Base-by-base conservation (phyloP, 2,329 filamentous ascomycete genomes). In the Aaosphaeria pasadenensis region DNA sequence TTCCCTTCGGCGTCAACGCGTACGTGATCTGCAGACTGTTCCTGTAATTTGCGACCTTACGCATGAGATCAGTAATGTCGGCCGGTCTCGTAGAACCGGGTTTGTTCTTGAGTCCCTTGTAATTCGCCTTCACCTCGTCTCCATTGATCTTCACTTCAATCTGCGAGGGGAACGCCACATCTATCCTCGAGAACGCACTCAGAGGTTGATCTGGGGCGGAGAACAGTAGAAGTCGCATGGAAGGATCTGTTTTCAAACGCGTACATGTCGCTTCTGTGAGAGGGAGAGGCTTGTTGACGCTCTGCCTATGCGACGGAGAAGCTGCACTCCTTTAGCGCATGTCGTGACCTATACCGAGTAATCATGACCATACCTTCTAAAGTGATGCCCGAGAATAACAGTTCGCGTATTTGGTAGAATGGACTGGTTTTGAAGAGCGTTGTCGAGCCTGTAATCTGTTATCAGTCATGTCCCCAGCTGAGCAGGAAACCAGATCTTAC, bases 71-170 rank as follows among this genome's bases (percentile, higher is more conserved):
- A 6, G 94, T 99, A 52, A 99, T 87, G 71, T 99, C 94, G 42
- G 89, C 91, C 6, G 94, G 94, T 61, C 90, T 85, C 38, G 94
- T 99, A 40, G 94, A 95, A 24, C 94, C 94, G 5, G 92, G 89
- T 69, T 94, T 95, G 69, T 96, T 96, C 73, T 99, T 99, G 52
- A 99, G 73, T 4, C 94, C 94, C 57, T 94, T 88, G 57, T 95
- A 79, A 67, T 97, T 99, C n/a, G 88, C 87, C 70, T 92, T 94
- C 57, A 96, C 81, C 48, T 96, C 90, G 32, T 87, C 87, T 7
- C 84, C 81, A 59, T 99, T 99, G 47, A 96, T 83, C 66, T 91
- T 92, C 48, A 99, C 80, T 67, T 99, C 94, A 31, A 94, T 88
- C 71, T 96, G 91, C 59, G 92, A 85, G 1, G 94, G 94, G 56